Evolutionary conservation across 192 early-diverging fungal genomes (phyloP).

Genomic region (Coemansia asiatica): DNA sequence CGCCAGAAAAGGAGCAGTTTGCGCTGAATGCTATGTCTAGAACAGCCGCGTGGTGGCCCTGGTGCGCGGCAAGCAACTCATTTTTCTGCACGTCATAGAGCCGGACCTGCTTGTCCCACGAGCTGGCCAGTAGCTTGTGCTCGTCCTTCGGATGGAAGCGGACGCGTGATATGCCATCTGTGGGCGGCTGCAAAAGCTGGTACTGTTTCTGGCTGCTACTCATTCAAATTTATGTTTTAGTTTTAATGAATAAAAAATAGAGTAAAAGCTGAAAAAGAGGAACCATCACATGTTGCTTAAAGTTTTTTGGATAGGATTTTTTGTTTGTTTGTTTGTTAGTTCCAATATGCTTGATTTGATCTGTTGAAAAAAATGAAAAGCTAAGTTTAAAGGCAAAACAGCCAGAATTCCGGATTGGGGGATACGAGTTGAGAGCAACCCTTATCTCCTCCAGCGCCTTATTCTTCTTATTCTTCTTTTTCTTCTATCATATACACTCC

Average conservation of each 20-base stretch:
- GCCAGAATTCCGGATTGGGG: too few relatives aligned
- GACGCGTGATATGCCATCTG: conserved; percentile 80
- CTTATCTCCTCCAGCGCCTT: too few relatives aligned
- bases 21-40: conserved; percentile 75
- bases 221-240: conserved; percentile 22
- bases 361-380: not conserved
- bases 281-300: too few relatives aligned
- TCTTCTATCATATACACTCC: too few relatives aligned
- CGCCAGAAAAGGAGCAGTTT: conserved; percentile 67
- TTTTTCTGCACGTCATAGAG: conserved; percentile 79
- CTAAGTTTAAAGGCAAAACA: not conserved
- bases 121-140: conserved; percentile 70
- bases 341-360: too few relatives aligned
- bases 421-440: too few relatives aligned
- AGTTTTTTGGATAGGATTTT: not conserved
- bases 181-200: conserved; percentile 78
- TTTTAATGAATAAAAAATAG: not conserved
- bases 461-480: too few relatives aligned
- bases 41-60: conserved; percentile 70
- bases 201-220: conserved; percentile 54
- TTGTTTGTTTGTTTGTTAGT: not conserved
- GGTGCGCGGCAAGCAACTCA: conserved; percentile 55
- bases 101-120: conserved; percentile 89
- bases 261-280: too few relatives aligned
- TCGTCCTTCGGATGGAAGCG: conserved; percentile 70